These are phyloP conservation scores for Xylariaceae sp. DNA, from an alignment of 2,329 filamentous ascomycete genomes.

Conservation along the genomic window DNA sequence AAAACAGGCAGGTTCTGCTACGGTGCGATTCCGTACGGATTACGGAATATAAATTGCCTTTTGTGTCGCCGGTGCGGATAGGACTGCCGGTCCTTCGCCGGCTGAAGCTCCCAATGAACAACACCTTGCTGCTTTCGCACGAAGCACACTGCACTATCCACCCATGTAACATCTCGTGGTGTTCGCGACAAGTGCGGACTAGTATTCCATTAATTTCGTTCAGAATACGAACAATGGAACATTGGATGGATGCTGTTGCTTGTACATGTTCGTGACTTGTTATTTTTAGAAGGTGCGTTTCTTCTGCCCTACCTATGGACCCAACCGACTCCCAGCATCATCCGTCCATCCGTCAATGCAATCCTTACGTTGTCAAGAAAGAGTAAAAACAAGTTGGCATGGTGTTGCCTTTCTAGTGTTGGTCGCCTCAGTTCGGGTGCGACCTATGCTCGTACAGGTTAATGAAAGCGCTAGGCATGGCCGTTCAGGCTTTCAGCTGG, in stretches of 20 bases:
- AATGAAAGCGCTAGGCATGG: neutral
- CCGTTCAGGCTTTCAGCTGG: neutral
- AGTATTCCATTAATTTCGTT: neutral
- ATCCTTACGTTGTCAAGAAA: neutral
- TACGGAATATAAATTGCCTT: too few species aligned
- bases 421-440: neutral
- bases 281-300: neutral
- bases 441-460: neutral
- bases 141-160: too few species aligned
- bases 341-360: neutral
- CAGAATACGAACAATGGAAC: neutral
- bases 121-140: too few species aligned
- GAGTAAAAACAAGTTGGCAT: too few species aligned
- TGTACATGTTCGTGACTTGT: neutral
- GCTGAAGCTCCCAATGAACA: too few species aligned
- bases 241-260: too few species aligned
- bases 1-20: too few species aligned
- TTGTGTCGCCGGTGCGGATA: too few species aligned
- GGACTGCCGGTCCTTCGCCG: too few species aligned
- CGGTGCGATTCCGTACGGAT: neutral
- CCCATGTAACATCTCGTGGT: too few species aligned
- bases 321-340: neutral
- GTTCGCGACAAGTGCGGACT: too few species aligned
- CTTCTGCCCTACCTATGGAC: neutral
- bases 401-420: neutral